Base-by-base conservation (phyloP, 345 rosid species). In the Geranium brycei region DNA sequence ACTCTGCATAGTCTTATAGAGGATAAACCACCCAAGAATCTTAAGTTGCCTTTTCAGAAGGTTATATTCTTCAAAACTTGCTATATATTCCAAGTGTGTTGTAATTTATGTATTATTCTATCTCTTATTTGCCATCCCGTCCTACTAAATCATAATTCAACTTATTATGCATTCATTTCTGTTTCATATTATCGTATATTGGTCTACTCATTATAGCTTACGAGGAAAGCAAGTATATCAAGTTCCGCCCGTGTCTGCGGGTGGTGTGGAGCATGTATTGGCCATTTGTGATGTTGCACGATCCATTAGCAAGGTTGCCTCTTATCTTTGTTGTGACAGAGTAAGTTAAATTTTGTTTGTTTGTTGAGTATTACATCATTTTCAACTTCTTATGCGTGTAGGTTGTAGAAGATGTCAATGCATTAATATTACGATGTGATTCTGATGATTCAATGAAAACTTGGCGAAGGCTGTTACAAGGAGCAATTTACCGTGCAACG, bases 381-480 rank as follows among this genome's bases (percentile, higher is more conserved):
- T 0, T 40, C 31, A 19, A 70, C 19, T 53, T 72, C 38, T 16
- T 64, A 65, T 60, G 31, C 61, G 23, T 79, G 38, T 60, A 93
- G 99, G 86, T 87, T 58, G 73, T 93, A 65, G 97, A 93, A 79
- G 97, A 90, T 81, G 84, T 65, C 55, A 90, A 76, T 81, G 87
- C 97, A 51, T 62, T 90, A 62, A 81, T 93, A 70, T 60, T 90
- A 62, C 72, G 72, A 72, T 90, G 82, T 72, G 97, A 88, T 66
- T 76, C 83, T 56, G 86, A 86, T 67, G 91, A 90, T 59, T 83
- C 83, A 47, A 76, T 73, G 71, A 83, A 80, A 76, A 77, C 72
- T 64, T 92, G 98, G 98, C 87, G 87, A 73, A 86, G 76, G 66
- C 89, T 87, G 62, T 79, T 92, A 80, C 98, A 83, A 73, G 90